Evolutionary conservation across 1,284 basidiomycete genomes (phyloP).

Genomic region (Irpex lacteus): DNA sequence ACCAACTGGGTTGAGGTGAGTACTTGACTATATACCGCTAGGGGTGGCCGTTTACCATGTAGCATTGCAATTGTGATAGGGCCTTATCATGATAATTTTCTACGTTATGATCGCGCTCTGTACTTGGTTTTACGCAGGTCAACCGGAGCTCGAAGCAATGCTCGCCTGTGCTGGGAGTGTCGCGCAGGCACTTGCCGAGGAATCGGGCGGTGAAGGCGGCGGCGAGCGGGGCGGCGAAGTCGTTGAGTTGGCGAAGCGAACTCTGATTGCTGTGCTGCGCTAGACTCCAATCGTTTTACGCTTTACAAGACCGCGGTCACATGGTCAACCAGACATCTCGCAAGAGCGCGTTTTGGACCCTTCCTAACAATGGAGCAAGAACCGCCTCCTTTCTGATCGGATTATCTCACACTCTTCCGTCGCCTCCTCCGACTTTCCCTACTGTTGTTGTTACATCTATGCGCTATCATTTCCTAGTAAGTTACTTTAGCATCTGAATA

Average conservation of each 20-base stretch:
- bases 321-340: no score
- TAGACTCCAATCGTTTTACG: not conserved
- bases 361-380: no score
- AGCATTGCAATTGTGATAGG: conserved; percentile 28
- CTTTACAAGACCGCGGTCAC: no score
- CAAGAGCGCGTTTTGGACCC: no score
- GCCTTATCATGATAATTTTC: conserved; percentile 57
- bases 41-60: not conserved
- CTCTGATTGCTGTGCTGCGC: not conserved
- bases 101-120: conserved; percentile 45
- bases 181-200: conserved; percentile 19
- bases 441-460: no score
- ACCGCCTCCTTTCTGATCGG: not conserved
- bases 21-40: no score
- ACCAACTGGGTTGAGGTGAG: conserved; percentile 57
- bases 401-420: not conserved
- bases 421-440: no score
- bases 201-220: conserved; percentile 8
- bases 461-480: not conserved
- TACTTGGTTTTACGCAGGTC: conserved; percentile 58
- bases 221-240: not conserved
- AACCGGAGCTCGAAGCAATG: conserved; percentile 37
- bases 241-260: not conserved
- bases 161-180: conserved; percentile 22
- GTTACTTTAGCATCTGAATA: not conserved